Conservation (phyloP, 305 asterid genomes). For the Plantago coronopus region DNA sequence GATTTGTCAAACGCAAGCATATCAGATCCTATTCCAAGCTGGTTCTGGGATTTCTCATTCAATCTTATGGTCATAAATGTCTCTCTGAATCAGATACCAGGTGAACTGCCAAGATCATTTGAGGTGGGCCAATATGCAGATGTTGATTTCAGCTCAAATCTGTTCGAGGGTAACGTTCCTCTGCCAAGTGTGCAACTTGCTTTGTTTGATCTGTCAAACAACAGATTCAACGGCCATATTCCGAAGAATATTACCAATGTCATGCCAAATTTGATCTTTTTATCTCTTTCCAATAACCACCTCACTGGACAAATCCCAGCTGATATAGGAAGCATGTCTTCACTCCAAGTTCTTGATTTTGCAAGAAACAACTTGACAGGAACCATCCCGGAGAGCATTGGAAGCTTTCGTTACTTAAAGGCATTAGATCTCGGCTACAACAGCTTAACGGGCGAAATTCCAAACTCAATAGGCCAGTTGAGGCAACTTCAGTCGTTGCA, state of each 20-base stretch:
- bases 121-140: slow-evolving; percentile 36
- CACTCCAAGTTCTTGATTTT: slow-evolving; percentile 38
- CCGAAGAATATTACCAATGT: slow-evolving; percentile 32
- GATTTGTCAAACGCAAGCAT: slow-evolving; percentile 53
- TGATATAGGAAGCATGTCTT: slow-evolving; percentile 36
- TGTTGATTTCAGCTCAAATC: slow-evolving; percentile 43
- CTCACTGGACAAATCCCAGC: slow-evolving; percentile 40
- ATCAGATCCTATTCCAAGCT: slow-evolving; percentile 39
- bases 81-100: slow-evolving; percentile 40
- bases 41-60: slow-evolving; percentile 53
- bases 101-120: slow-evolving; percentile 37
- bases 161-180: slow-evolving; percentile 37
- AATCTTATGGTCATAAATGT: slow-evolving; percentile 41
- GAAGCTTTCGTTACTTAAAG: slow-evolving; percentile 32
- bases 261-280: slow-evolving; percentile 41
- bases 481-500: slow-evolving; percentile 41
- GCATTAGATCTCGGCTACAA: slow-evolving; percentile 45
- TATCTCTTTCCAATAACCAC: slow-evolving; percentile 39
- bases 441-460: slow-evolving; percentile 36
- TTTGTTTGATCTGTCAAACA: slow-evolving; percentile 44
- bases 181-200: slow-evolving; percentile 35
- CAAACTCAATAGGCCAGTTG: slow-evolving; percentile 38
- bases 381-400: slow-evolving; percentile 39
- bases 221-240: slow-evolving; percentile 36
- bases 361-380: slow-evolving; percentile 43